phyloP scores from a whole-genome alignment of 768 basidiomycete genomes.

The Cystoderma amianthinum region DNA sequence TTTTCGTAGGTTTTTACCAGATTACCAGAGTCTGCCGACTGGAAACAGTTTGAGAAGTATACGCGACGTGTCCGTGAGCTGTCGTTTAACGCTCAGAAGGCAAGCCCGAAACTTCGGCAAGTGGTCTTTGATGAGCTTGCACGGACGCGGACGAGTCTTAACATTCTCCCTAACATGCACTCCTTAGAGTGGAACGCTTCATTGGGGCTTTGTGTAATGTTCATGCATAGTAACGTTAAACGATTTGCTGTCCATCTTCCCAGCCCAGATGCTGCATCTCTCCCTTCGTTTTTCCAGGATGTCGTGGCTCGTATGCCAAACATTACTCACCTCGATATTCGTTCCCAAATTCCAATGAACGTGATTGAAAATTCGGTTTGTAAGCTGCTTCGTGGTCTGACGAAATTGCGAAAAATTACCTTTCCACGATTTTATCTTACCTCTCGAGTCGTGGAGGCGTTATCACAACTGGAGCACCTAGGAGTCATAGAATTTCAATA shows the following conservation, averaged over 20 bases:
- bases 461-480: conserved; percentile 37
- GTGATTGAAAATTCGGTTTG: conserved; percentile 32
- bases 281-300: conserved; percentile 22
- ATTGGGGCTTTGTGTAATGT: conserved; percentile 31
- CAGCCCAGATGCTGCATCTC: conserved; percentile 12
- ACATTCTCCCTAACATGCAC: conserved; percentile 49
- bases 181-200: conserved; percentile 40
- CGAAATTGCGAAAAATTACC: conserved; percentile 37
- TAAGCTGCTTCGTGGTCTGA: conserved; percentile 29
- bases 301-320: conserved; percentile 44
- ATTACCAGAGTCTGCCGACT: conserved; percentile 39
- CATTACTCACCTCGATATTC: conserved; percentile 39
- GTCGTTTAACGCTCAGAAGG: conserved; percentile 11
- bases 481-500: conserved; percentile 48
- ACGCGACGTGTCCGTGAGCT: conserved; percentile 40
- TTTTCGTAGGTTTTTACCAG: conserved; percentile 30
- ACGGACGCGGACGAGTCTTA: conserved; percentile 42
- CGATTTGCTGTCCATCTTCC: conserved; percentile 21
- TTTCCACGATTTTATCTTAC: conserved; percentile 50
- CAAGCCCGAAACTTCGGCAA: conserved; percentile 16
- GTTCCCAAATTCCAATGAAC: conserved; percentile 29
- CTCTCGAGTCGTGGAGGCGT: conserved; percentile 32
- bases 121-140: conserved; percentile 49
- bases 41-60: conserved; percentile 50
- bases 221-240: conserved; percentile 51